phyloP scores from a whole-genome alignment of 148 eudicot genomes.

The Beta vulgaris region DNA sequence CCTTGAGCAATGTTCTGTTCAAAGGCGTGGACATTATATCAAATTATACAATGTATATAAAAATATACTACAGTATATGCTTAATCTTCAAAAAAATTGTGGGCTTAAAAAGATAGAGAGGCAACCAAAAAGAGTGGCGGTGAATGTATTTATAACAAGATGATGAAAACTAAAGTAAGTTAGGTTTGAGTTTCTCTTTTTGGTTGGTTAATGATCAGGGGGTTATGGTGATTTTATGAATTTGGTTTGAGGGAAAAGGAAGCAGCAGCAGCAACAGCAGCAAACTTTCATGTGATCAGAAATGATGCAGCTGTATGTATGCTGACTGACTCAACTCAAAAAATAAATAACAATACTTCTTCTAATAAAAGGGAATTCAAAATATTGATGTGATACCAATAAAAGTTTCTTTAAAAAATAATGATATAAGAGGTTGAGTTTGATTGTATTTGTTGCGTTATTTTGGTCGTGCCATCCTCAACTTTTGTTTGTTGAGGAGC shows the following conservation, averaged over 20 bases:
- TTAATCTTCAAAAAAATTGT: neutral
- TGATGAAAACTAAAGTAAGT: neutral
- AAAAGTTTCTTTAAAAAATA: neutral
- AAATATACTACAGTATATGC: neutral
- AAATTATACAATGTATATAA: neutral
- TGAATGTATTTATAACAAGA: too few relatives aligned
- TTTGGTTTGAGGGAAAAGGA: neutral
- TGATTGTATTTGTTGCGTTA: neutral
- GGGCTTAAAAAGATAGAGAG: neutral
- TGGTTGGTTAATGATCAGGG: neutral
- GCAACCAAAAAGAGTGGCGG: too few relatives aligned
- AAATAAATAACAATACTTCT: neutral
- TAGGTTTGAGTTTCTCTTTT: neutral
- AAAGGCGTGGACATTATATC: constrained; percentile 15
- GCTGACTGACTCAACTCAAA: neutral
- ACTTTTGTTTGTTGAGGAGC: constrained; percentile 21
- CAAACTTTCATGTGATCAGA: constrained; percentile 5
- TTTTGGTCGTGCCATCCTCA: constrained; percentile 28
- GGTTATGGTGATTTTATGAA: neutral
- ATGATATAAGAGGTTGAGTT: neutral
- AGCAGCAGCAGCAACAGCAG: neutral
- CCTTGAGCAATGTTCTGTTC: constrained; percentile 43
- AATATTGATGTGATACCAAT: constrained; percentile 7
- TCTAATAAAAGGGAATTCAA: neutral
- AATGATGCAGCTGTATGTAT: neutral